Evolutionary conservation across 768 basidiomycete species (phyloP), one percentile per base, ranked within the genome.

Genomic region (Galerina marginata): DNA sequence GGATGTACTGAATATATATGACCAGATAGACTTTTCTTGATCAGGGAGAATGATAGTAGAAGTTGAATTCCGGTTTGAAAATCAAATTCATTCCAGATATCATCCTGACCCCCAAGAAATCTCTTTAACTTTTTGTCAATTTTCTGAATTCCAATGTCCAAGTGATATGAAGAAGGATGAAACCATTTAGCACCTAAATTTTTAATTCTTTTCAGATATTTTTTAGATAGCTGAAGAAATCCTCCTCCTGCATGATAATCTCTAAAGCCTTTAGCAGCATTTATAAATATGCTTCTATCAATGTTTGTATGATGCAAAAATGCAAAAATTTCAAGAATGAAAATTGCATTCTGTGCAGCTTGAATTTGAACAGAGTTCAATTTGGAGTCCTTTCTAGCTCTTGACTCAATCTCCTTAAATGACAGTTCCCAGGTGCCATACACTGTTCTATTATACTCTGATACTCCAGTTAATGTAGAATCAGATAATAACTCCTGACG

Each of bases 381-480:
- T 14, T 12, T 23, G 43, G 20, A 20, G 9, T 14, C 9, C 1
- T 11, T 9, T 20, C 9, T 15, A 37, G 63, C 63, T 25, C 49
- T 61, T 6, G 38, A 20, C 61, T 65, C 47, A 47, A 69, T 61
- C 20, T 46, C 59, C n/a, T 54, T 12, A 14, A 65, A 58, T 56
- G 68, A 69, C 26, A 67, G 15, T 6, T 68, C 65, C 67, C 67
- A 68, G 23, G 67, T 63, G 14, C 54, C 57, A 51, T 67, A 61
- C 3, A 65, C 59, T 44, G 65, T 60, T 14, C 40, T 45, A 9
- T 55, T 46, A 64, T 68, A 68, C 29, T 46, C 23, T 9, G 62
- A 67, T 39, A 59, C 66, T 6, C 50, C 59, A 36, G 26, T 48
- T 38, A 57, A 62, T 2, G n/a, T 15, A n/a, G 16, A 6, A 53